Evolutionary conservation across 73 alveolate species (phyloP).

Genomic region (Paramecium tetraurelia): DNA sequence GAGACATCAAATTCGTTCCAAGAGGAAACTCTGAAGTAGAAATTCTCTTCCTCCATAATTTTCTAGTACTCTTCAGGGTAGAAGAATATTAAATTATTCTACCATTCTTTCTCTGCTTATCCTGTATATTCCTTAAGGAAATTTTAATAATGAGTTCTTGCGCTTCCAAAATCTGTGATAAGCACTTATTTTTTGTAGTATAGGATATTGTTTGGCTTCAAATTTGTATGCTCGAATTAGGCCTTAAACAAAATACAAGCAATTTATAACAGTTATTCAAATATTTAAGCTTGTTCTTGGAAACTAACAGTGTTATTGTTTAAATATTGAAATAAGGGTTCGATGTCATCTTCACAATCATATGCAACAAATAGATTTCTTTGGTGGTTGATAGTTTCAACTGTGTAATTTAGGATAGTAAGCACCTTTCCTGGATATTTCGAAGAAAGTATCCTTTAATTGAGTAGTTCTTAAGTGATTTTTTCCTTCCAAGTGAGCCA

Average conservation of each 20-base stretch:
- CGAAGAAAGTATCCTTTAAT: neutral
- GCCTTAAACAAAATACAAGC: neutral
- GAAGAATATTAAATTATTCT: neutral
- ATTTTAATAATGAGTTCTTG: neutral
- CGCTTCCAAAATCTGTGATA: neutral
- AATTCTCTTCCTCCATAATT: neutral
- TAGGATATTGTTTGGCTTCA: neutral
- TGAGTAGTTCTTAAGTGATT: neutral
- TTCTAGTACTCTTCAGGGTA: neutral
- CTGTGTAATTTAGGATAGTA: neutral
- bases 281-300: neutral
- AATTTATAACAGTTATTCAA: neutral
- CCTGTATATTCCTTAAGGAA: neutral
- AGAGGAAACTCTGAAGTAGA: neutral
- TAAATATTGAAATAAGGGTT: neutral
- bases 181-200: neutral
- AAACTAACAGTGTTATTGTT: neutral
- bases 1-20: neutral
- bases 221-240: neutral
- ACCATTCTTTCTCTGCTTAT: neutral
- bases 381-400: neutral
- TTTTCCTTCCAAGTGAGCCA: neutral
- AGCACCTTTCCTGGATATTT: neutral
- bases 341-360: neutral
- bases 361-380: neutral